phyloP scores from a whole-genome alignment of 2,329 filamentous ascomycete species.

The Madurella mycetomatis region DNA sequence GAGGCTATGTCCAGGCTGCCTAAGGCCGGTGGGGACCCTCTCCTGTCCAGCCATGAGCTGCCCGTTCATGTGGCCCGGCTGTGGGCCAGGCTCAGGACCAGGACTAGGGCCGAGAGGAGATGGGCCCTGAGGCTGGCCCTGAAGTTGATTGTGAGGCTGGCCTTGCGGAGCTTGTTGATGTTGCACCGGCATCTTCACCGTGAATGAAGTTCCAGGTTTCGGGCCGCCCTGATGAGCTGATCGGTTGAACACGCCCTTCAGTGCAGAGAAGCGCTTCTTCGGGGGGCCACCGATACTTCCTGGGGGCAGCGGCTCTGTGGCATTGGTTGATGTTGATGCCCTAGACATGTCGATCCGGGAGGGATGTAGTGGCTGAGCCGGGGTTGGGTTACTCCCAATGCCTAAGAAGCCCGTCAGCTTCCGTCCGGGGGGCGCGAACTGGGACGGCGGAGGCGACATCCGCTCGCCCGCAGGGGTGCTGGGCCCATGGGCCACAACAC shows the following conservation, averaged over 20 bases:
- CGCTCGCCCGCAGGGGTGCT: slow-evolving; percentile 20
- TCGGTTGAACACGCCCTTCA: slow-evolving; percentile 31
- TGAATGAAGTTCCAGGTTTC: slow-evolving; percentile 20
- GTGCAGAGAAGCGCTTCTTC: slow-evolving; percentile 46
- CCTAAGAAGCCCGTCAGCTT: slow-evolving; percentile 30
- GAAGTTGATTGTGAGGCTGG: slow-evolving; percentile 1
- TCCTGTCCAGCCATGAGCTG: slow-evolving; percentile 1
- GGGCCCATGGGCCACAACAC: slow-evolving; percentile 22
- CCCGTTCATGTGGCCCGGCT: not conserved
- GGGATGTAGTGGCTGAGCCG: slow-evolving; percentile 11
- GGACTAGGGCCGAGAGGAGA: not conserved
- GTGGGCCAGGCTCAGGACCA: not conserved
- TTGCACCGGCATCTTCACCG: slow-evolving; percentile 13
- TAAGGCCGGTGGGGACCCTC: slow-evolving; percentile 5
- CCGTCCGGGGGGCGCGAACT: slow-evolving; percentile 24
- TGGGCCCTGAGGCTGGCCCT: slow-evolving; percentile 3
- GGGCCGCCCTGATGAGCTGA: slow-evolving; percentile 20
- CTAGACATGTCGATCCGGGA: slow-evolving; percentile 22
- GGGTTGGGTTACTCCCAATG: slow-evolving; percentile 15
- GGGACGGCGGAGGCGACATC: slow-evolving; percentile 13
- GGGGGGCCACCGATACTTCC: slow-evolving; percentile 20
- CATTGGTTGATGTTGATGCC: slow-evolving; percentile 28
- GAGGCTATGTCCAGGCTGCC: slow-evolving; percentile 13
- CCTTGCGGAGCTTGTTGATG: not conserved
- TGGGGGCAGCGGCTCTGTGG: slow-evolving; percentile 13